Evolutionary conservation across 805 yeast species (phyloP), one percentile per base, ranked within the genome.

Genomic region (Komagataella kurtzmanii): DNA sequence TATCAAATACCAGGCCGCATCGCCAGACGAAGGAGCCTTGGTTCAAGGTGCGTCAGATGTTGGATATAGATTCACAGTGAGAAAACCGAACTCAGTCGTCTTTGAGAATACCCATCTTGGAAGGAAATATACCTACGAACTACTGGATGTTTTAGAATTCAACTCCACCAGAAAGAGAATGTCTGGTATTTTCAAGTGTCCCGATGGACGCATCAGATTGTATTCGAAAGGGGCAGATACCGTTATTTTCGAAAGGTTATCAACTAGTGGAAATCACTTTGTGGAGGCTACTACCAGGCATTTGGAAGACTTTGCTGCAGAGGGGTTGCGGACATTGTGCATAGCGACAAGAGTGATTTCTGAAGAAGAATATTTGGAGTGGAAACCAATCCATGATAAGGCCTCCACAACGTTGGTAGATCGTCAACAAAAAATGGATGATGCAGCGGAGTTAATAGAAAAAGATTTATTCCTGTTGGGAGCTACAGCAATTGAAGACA

Each of bases 161-260:
- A 93, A 95, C 65, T 91, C 98, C 1, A 91, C 99, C 0, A 79
- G 99, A 67, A 93, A 93, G 67, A 80, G 99, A 70, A 93, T 93
- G 99, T 86, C 96, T 50, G 93, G 97, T 0, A 81, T 93, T 49
- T 86, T 89, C 67, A 75, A 95, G 62, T 85, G 95, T 59, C 98
- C 99, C 0, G 98, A 93, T 70, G 97, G 97, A 1, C 72, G 81
- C 17, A 87, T 93, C 49, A 75, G 95, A 54, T 68, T 93, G 46
- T 89, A 86, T 62, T 89, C 96, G 63, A 93, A 93, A 65, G 99
- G 99, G 62, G 99, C 99, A 3, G 99, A 93, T 64, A 88, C 96
- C 18, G 99, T 93, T 1, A 89, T 93, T 54, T 68, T 91, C 56
- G 97, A 90, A 65, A 79, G 99, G 58, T 71, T 93, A 44, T 73